Evolutionary conservation across 805 yeast genomes (phyloP).

Genomic region (Lipomyces sp.): DNA sequence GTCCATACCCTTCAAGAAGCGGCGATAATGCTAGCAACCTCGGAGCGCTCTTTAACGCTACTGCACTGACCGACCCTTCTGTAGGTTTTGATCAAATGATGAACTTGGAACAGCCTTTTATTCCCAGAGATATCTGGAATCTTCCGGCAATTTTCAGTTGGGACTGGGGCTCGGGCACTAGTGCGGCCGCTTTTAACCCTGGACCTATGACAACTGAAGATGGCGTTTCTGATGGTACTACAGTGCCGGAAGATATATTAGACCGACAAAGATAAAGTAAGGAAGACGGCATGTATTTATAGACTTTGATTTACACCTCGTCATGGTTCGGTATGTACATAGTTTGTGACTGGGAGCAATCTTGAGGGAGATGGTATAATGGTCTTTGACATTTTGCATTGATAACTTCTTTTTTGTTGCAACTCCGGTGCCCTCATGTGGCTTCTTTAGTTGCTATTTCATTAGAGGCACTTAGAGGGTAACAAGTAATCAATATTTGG

Average conservation of each 20-base stretch:
- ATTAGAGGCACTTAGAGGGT: too few relatives aligned
- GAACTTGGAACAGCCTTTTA: slow-evolving; percentile 25
- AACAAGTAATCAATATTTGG: too few relatives aligned
- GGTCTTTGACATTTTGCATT: too few relatives aligned
- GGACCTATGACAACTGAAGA: background rate
- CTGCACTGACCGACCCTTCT: slow-evolving; percentile 13
- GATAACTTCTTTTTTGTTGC: too few relatives aligned
- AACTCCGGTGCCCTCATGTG: too few relatives aligned
- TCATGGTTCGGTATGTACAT: too few relatives aligned
- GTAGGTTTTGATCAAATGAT: slow-evolving; percentile 7
- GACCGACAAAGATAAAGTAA: background rate
- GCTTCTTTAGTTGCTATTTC: too few relatives aligned
- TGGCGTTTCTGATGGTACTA: background rate
- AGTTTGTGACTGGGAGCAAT: too few relatives aligned
- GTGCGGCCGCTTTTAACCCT: background rate
- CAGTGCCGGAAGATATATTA: background rate
- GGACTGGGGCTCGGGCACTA: slow-evolving; percentile 25
- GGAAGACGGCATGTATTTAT: background rate
- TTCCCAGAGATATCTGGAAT: slow-evolving; percentile 31
- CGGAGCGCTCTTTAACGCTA: background rate
- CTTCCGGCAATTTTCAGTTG: slow-evolving; percentile 26
- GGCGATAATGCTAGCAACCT: too few relatives aligned
- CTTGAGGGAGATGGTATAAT: too few relatives aligned
- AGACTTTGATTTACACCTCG: too few relatives aligned
- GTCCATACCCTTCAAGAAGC: too few relatives aligned